These are phyloP conservation scores for Choanephora cucurbitarum DNA, from an alignment of 371 early-diverging fungal genomes.

Conservation along the genomic window DNA sequence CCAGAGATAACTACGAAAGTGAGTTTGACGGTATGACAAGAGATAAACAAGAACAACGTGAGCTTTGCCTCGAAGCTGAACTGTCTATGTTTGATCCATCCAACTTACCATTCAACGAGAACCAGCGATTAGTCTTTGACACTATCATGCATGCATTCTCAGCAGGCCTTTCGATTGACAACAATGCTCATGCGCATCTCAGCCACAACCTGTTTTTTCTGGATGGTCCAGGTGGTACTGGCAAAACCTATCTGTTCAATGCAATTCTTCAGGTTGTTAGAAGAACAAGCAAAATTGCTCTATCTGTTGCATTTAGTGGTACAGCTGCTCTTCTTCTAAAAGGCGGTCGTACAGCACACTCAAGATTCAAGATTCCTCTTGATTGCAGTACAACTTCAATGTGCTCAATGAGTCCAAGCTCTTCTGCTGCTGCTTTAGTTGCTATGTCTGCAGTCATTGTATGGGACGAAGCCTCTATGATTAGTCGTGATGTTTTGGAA, in stretches of 20 bases:
- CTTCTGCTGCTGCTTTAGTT: slow-evolving; percentile 12
- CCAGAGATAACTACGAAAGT: too few species aligned
- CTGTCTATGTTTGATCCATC: too few species aligned
- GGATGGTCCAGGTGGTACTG: too few species aligned
- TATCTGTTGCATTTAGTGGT: slow-evolving; percentile 26
- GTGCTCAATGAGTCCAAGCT: slow-evolving; percentile 10
- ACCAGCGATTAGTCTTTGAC: too few species aligned
- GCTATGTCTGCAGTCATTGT: slow-evolving; percentile 18
- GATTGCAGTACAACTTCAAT: slow-evolving; percentile 9
- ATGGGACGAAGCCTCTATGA: slow-evolving; percentile 43
- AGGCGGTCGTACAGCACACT: slow-evolving; percentile 32
- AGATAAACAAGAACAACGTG: too few species aligned
- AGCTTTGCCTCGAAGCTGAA: too few species aligned
- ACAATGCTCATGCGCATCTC: background rate
- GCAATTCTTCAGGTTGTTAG: slow-evolving; percentile 1
- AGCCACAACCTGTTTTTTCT: too few species aligned
- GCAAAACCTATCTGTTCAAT: too few species aligned
- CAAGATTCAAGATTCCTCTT: slow-evolving; percentile 26
- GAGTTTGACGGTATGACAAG: too few species aligned
- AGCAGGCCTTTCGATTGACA: background rate
- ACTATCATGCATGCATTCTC: background rate
- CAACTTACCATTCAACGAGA: too few species aligned
- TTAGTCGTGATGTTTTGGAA: slow-evolving; percentile 10
- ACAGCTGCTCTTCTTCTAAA: slow-evolving; percentile 33
- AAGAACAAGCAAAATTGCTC: background rate